Percentiles rank a stretch among this genome's conserved stretches.
Conservation (phyloP, 345 rosid genomes). For the Erucastrum elatum region DNA sequence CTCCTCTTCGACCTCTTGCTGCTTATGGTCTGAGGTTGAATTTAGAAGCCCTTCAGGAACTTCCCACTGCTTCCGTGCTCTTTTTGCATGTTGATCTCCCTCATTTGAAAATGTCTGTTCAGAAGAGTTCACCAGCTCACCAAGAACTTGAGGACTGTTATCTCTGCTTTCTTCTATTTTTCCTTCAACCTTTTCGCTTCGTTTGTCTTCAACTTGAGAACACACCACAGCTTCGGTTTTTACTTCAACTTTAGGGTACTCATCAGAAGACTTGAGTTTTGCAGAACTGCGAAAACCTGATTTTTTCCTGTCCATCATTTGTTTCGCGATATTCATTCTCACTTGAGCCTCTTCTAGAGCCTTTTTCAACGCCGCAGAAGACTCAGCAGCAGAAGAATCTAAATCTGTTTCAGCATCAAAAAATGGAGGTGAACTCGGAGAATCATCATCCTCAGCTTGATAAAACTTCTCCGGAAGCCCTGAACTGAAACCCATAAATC, state of each 20-base stretch:
- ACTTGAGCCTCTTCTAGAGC: slow-evolving; percentile 87
- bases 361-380: slow-evolving; percentile 82
- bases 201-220: slow-evolving; percentile 38
- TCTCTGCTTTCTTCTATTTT: slow-evolving; percentile 41
- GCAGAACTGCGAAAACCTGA: slow-evolving; percentile 48
- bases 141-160: slow-evolving; percentile 20
- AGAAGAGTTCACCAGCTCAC: slow-evolving; percentile 30
- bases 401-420: slow-evolving; percentile 71
- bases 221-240: slow-evolving; percentile 6
- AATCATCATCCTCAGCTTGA: slow-evolving; percentile 42
- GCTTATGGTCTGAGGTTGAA: slow-evolving; percentile 38
- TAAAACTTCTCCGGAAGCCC: slow-evolving; percentile 41
- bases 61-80: slow-evolving; percentile 39
- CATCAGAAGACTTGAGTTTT: slow-evolving; percentile 42
- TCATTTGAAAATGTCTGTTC: slow-evolving; percentile 27
- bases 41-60: slow-evolving; percentile 27
- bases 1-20: slow-evolving; percentile 39
- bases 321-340: slow-evolving; percentile 73
- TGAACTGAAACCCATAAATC: slow-evolving; percentile 32
- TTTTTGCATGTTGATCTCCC: slow-evolving; percentile 36
- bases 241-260: slow-evolving; percentile 34
- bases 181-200: slow-evolving; percentile 36
- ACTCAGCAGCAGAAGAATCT: slow-evolving; percentile 80
- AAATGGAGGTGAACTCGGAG: slow-evolving; percentile 55
- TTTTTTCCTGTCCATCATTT: slow-evolving; percentile 68